These are phyloP conservation scores for Funneliformis geosporum DNA, from an alignment of 192 early-diverging fungal genomes.

Conservation along the genomic window DNA sequence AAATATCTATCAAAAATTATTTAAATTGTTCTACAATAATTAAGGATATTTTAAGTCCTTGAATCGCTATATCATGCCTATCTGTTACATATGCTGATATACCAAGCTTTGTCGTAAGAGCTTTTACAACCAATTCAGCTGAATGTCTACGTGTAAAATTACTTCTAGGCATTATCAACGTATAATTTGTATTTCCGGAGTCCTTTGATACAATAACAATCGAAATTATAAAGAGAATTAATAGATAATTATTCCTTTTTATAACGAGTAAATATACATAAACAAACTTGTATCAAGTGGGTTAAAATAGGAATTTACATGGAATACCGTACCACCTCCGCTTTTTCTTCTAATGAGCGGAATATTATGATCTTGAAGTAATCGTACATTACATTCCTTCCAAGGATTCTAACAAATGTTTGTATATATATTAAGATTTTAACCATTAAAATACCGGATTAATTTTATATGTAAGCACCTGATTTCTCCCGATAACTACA, in stretches of 20 bases:
- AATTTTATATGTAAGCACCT: conserved; percentile 54
- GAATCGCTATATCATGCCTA: conserved; percentile 88
- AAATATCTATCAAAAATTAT: not conserved
- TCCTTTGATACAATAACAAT: conserved; percentile 53
- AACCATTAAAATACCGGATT: no score
- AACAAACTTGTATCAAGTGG: no score
- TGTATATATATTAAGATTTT: no score
- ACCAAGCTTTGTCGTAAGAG: conserved; percentile 71
- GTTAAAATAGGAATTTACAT: conserved; percentile 67
- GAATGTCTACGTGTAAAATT: conserved; percentile 75
- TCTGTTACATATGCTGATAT: conserved; percentile 80
- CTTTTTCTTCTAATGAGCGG: conserved; percentile 86
- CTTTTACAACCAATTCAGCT: conserved; percentile 74
- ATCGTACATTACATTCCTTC: conserved; percentile 86
- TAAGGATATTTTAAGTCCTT: conserved; percentile 67
- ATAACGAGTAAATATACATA: no score
- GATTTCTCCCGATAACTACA: conserved; percentile 95
- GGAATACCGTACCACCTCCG: conserved; percentile 95
- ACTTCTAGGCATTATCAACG: conserved; percentile 86
- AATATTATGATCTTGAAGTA: conserved; percentile 66
- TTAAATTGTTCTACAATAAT: not conserved
- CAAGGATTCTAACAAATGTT: conserved; percentile 93
- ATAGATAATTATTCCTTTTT: conserved; percentile 7
- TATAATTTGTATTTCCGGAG: conserved; percentile 95
- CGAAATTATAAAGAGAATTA: not conserved